A percentile compares a stretch with the other conserved stretches of the same genome.
Evolutionary conservation across 805 yeast genomes (phyloP).

Genomic region (Saccharomycopsis javanensis): DNA sequence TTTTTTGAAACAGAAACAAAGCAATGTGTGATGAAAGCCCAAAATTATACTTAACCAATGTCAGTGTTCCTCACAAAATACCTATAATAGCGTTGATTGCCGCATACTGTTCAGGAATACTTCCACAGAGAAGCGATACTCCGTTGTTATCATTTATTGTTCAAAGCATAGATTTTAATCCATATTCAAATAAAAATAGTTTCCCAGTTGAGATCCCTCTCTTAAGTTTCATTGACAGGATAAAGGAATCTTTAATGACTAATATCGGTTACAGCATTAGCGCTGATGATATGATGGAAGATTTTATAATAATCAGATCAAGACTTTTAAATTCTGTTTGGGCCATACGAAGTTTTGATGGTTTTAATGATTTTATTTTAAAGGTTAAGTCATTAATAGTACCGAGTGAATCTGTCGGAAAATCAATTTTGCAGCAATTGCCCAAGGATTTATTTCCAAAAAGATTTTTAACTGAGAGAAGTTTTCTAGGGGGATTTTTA

Average conservation of each 20-base stretch:
- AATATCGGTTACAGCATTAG: conserved; percentile 20
- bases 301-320: conserved; percentile 1
- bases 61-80: conserved; percentile 44
- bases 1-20: not conserved
- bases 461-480: conserved; percentile 28
- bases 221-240: conserved; percentile 24
- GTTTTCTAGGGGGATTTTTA: conserved; percentile 40
- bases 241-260: conserved; percentile 21
- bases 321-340: conserved; percentile 32
- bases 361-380: conserved; percentile 32
- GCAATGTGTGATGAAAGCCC: not conserved
- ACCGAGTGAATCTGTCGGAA: conserved; percentile 30
- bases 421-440: conserved; percentile 19
- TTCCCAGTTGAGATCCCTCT: conserved; percentile 29
- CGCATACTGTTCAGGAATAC: conserved; percentile 34
- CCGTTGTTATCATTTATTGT: conserved; percentile 36
- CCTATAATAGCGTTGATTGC: conserved; percentile 40
- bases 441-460: conserved; percentile 16
- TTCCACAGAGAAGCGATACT: conserved; percentile 32
- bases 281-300: not conserved
- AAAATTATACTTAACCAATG: conserved; percentile 22
- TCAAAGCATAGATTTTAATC: conserved; percentile 32
- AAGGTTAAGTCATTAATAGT: conserved; percentile 27
- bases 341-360: conserved; percentile 40
- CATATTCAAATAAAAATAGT: conserved; percentile 21